These are phyloP conservation scores for Microsporum audouinii DNA, from an alignment of 2,329 filamentous ascomycete species.

Conservation along the genomic window DNA sequence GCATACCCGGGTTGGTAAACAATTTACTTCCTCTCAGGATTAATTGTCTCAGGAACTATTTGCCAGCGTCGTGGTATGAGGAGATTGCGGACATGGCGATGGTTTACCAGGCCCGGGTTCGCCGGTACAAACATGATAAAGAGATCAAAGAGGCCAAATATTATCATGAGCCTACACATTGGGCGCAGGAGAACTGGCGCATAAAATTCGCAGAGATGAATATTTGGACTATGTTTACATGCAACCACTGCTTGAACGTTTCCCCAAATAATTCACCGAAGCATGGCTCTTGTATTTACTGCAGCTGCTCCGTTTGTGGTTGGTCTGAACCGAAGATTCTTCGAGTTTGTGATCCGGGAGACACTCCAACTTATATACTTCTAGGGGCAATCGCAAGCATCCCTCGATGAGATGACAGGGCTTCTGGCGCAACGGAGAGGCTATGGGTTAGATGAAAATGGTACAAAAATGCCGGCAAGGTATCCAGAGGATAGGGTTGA, in stretches of 20 bases:
- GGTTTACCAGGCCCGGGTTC: background rate
- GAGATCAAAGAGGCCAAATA: background rate
- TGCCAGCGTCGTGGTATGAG: background rate
- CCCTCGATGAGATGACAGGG: background rate
- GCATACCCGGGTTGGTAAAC: background rate
- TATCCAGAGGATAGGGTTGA: too few relatives aligned
- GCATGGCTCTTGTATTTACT: background rate
- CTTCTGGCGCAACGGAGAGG: background rate
- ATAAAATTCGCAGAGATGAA: background rate
- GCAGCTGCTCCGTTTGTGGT: conserved; percentile 1
- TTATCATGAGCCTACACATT: background rate
- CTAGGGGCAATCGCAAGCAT: background rate
- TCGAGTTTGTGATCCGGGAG: background rate
- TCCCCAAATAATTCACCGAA: background rate
- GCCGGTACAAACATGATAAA: too few relatives aligned
- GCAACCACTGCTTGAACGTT: conserved; percentile 5
- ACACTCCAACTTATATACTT: background rate
- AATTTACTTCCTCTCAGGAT: background rate
- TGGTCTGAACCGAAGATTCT: background rate
- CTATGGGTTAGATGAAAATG: too few relatives aligned
- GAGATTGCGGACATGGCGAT: background rate
- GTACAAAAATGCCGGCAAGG: too few relatives aligned
- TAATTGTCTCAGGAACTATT: background rate
- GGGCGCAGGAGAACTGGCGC: background rate
- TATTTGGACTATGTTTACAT: background rate